phyloP scores from a whole-genome alignment of 345 rosid genomes.

The Populus ilicifolia region DNA sequence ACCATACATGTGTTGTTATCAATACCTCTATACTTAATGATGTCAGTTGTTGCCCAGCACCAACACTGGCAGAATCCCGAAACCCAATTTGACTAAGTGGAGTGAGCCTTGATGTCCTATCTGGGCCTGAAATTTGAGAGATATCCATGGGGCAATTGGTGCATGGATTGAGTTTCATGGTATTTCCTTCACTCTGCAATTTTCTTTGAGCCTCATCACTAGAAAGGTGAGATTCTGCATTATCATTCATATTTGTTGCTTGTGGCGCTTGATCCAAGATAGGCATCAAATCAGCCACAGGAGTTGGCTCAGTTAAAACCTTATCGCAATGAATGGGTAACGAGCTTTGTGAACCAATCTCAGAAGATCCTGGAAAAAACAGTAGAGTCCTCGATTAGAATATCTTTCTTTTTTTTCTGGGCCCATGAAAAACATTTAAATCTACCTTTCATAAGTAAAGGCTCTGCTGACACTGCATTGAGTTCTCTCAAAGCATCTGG shows the following conservation, averaged over 20 bases:
- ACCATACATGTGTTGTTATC: neutral
- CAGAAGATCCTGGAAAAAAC: conserved; percentile 34
- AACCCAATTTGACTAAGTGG: conserved; percentile 95
- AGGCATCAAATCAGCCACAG: conserved; percentile 26
- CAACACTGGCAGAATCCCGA: conserved; percentile 91
- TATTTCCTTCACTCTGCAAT: conserved; percentile 36
- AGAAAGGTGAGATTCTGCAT: conserved; percentile 27
- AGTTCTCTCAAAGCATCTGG: conserved; percentile 30
- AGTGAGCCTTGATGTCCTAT: conserved; percentile 62
- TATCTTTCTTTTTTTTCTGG: neutral
- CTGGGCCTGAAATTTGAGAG: conserved; percentile 93
- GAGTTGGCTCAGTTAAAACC: conserved; percentile 24
- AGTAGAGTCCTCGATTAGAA: conserved; percentile 10
- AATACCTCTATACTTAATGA: conserved; percentile 84
- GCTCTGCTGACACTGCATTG: conserved; percentile 16
- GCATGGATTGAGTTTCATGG: conserved; percentile 25
- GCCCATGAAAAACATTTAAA: conserved; percentile 10
- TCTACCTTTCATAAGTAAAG: conserved; percentile 35
- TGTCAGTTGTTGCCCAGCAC: conserved; percentile 92
- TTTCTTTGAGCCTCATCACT: conserved; percentile 16
- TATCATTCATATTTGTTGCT: conserved; percentile 24
- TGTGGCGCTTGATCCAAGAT: conserved; percentile 27
- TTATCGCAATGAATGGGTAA: conserved; percentile 23
- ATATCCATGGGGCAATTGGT: conserved; percentile 42
- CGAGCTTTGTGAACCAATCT: conserved; percentile 32